Evolutionary conservation across 139 green algal species (phyloP).

Genomic region (Volvox africanus): DNA sequence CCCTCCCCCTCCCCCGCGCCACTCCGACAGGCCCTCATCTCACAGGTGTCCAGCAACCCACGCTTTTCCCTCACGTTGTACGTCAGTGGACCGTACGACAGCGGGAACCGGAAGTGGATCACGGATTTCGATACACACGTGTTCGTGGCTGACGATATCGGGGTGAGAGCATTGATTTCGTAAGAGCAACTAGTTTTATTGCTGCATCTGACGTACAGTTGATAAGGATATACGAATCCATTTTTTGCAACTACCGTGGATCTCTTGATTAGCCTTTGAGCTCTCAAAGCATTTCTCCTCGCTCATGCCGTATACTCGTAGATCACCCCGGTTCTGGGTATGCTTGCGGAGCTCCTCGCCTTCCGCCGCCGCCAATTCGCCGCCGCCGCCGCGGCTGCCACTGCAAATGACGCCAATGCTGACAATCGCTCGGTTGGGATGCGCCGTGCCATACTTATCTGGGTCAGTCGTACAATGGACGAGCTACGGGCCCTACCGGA

Average conservation of each 20-base stretch:
- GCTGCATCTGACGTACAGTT: neutral
- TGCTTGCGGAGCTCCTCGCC: constrained; percentile 28
- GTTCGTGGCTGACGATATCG: constrained; percentile 29
- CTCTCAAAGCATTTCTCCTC: neutral
- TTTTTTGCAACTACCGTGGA: neutral
- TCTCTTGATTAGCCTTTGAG: neutral
- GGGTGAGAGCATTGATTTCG: constrained; percentile 2
- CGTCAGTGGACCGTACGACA: constrained; percentile 32
- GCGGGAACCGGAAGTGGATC: constrained; percentile 5
- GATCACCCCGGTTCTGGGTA: constrained; percentile 29
- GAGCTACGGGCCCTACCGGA: neutral
- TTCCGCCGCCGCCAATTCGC: neutral
- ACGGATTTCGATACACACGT: neutral
- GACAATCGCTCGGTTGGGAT: too few relatives aligned
- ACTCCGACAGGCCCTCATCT: neutral
- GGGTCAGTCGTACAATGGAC: constrained; percentile 19
- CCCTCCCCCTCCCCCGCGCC: neutral
- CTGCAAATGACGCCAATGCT: neutral
- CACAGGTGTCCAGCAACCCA: neutral
- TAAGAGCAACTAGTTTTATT: neutral
- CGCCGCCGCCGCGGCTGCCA: neutral
- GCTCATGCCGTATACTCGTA: neutral
- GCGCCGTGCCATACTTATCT: neutral
- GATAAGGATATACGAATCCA: neutral
- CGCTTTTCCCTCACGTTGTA: neutral